Evolutionary conservation across 768 basidiomycete genomes (phyloP).

Genomic region (Podaxis carcinomalis): DNA sequence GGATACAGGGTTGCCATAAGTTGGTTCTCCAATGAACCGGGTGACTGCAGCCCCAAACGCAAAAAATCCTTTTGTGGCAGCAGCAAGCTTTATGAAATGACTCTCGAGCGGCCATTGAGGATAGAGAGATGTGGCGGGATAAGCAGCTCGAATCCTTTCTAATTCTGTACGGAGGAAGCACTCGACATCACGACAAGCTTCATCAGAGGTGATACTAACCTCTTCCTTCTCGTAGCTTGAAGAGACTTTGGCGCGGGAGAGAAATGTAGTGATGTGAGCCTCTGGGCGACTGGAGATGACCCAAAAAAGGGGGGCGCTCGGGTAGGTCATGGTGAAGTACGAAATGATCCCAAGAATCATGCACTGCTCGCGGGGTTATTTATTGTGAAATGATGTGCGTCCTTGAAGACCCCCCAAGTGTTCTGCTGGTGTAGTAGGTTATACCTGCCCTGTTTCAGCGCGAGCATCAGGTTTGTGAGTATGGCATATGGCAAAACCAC

Average conservation of each 20-base stretch:
- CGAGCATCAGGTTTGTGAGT: too few species aligned
- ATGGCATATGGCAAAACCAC: too few species aligned
- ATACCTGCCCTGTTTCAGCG: too few species aligned
- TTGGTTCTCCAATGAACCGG: neutral
- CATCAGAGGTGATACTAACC: neutral
- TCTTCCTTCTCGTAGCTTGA: neutral
- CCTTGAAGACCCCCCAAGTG: too few species aligned
- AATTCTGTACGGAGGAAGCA: neutral
- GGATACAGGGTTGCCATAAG: neutral
- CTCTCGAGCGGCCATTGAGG: neutral
- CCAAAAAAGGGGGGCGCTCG: neutral
- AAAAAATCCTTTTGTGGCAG: neutral
- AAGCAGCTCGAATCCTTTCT: neutral
- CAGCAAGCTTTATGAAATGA: neutral
- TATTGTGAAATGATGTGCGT: too few species aligned
- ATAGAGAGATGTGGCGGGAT: neutral
- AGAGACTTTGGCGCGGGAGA: neutral
- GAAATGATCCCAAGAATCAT: neutral
- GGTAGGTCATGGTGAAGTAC: neutral
- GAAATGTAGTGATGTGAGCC: neutral
- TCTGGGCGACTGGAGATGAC: neutral
- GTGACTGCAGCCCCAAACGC: neutral
- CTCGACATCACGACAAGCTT: neutral
- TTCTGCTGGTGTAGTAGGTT: too few species aligned
- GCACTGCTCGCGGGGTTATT: neutral